Percentiles rank a stretch among this genome's conserved stretches.
phyloP scores from a whole-genome alignment of 768 basidiomycete genomes.

The Suillus alpinus region DNA sequence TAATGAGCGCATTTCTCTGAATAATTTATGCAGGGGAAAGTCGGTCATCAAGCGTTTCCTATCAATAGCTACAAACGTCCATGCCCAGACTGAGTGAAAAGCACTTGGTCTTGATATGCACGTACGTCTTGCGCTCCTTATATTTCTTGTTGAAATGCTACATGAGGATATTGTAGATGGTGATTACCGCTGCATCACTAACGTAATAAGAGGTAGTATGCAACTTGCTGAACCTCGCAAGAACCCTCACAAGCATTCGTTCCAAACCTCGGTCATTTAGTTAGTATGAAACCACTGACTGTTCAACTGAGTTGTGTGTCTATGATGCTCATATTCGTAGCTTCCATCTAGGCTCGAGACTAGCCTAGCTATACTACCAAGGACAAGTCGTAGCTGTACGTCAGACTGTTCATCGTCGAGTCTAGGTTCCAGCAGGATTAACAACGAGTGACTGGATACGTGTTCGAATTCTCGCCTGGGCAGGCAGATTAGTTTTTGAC shows the following conservation, averaged over 20 bases:
- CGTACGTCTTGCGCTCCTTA: neutral
- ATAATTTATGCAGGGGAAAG: conserved; percentile 78
- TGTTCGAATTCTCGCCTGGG: too few species aligned
- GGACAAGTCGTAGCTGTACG: too few species aligned
- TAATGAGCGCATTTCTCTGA: conserved; percentile 86
- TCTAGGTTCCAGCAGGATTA: too few species aligned
- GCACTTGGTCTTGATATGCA: neutral
- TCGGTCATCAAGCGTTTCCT: conserved; percentile 76
- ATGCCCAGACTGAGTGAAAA: neutral
- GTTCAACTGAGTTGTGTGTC: neutral
- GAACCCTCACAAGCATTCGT: neutral
- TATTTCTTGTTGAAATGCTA: neutral
- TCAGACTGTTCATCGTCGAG: too few species aligned
- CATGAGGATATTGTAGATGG: neutral
- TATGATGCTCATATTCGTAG: neutral
- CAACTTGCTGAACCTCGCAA: neutral
- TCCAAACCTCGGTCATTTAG: neutral
- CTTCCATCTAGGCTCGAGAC: neutral
- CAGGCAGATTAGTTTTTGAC: too few species aligned
- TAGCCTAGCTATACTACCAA: neutral
- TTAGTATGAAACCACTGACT: neutral
- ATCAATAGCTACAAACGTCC: conserved; percentile 21
- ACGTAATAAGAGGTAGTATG: neutral
- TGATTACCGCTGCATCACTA: neutral
- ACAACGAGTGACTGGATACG: too few species aligned